phyloP scores from a whole-genome alignment of 2,329 filamentous ascomycete species.

The Ophiostoma montium region DNA sequence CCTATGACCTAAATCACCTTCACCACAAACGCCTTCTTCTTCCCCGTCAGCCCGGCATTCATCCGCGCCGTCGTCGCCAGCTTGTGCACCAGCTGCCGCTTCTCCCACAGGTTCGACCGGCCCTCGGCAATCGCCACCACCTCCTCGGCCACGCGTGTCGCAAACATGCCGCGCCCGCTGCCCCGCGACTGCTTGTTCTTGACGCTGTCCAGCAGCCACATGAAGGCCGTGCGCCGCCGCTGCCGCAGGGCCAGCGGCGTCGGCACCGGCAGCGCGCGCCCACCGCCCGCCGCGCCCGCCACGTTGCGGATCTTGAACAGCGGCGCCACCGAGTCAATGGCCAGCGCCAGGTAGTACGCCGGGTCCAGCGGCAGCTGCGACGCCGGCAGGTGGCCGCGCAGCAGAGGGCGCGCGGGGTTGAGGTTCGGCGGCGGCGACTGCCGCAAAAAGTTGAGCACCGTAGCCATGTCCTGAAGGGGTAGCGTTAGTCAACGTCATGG shows the following conservation, averaged over 20 bases:
- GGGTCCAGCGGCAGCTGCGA: constrained; percentile 78
- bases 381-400: constrained; percentile 64
- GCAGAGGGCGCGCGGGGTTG: constrained; percentile 54
- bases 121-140: constrained; percentile 81
- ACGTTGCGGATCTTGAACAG: constrained; percentile 66
- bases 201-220: constrained; percentile 81
- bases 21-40: background rate
- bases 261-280: constrained; percentile 69
- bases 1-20: background rate
- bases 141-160: constrained; percentile 70
- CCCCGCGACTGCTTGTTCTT: constrained; percentile 61
- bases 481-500: background rate
- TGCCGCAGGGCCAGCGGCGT: constrained; percentile 61
- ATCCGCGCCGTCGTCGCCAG: constrained; percentile 62
- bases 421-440: constrained; percentile 67
- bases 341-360: constrained; percentile 73
- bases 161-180: constrained; percentile 58
- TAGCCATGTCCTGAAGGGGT: constrained; percentile 57
- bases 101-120: constrained; percentile 70
- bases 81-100: constrained; percentile 65
- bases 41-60: constrained; percentile 32
- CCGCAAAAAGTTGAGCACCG: constrained; percentile 71
- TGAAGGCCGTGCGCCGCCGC: constrained; percentile 62
- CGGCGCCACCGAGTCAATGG: constrained; percentile 85
- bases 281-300: constrained; percentile 72